Evolutionary conservation across 768 basidiomycete species (phyloP).

Genomic region (Leucosporidium yakuticum): DNA sequence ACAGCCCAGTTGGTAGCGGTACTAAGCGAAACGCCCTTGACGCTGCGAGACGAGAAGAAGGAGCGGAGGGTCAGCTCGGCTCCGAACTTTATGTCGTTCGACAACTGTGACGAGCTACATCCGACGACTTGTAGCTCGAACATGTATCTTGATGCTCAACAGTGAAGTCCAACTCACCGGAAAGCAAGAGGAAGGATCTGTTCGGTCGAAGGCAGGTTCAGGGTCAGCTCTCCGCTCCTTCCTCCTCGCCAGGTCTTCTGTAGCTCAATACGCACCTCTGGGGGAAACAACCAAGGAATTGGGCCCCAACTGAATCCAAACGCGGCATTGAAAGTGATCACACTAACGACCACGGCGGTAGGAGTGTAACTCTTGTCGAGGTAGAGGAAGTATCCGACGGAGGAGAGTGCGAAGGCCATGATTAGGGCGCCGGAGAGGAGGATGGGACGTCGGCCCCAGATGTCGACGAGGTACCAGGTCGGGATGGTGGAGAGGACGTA

Average conservation of each 20-base stretch:
- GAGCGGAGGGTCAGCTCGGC: too few species aligned
- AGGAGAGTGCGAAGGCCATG: constrained; percentile 74
- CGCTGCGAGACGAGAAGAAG: too few species aligned
- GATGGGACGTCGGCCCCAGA: constrained; percentile 81
- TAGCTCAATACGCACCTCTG: constrained; percentile 54
- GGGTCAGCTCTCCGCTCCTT: constrained; percentile 53
- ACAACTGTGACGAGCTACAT: too few species aligned
- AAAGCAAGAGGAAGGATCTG: constrained; percentile 81
- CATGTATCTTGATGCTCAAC: too few species aligned
- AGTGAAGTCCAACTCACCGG: too few species aligned
- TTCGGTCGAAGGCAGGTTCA: constrained; percentile 71
- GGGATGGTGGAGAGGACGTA: constrained; percentile 18
- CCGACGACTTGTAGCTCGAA: too few species aligned
- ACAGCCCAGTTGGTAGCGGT: constrained; percentile 61
- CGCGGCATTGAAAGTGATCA: constrained; percentile 87
- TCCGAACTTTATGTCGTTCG: too few species aligned
- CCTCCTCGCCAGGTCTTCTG: neutral
- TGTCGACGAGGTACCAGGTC: constrained; percentile 91
- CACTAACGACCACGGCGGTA: constrained; percentile 76
- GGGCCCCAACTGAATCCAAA: constrained; percentile 71
- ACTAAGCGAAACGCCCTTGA: constrained; percentile 91
- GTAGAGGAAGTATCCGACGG: constrained; percentile 91
- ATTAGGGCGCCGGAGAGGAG: constrained; percentile 72
- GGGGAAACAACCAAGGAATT: constrained; percentile 56
- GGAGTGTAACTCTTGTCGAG: constrained; percentile 80